Conservation (phyloP, 495 filamentous ascomycete species). For the Ascodesmis nigricans region DNA sequence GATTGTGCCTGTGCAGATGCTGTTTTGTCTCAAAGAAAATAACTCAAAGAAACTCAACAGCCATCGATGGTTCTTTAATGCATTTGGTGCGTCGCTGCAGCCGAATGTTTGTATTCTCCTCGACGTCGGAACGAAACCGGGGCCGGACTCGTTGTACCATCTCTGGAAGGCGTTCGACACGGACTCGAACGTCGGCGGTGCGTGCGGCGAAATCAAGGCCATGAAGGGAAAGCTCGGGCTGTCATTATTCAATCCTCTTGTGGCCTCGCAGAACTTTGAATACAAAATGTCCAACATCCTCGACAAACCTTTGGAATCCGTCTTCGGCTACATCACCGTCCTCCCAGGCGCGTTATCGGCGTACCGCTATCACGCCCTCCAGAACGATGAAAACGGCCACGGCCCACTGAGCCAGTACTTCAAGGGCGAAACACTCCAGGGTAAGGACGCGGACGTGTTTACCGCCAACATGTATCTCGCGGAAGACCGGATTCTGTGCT, state of each 20-base stretch:
- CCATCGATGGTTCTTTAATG: conserved; percentile 99
- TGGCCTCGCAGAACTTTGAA: conserved; percentile 96
- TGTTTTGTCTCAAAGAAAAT: conserved; percentile 96
- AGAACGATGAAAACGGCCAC: conserved; percentile 90
- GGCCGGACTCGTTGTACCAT: conserved; percentile 74
- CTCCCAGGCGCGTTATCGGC: conserved; percentile 84
- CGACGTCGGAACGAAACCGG: conserved; percentile 85
- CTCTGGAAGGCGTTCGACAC: conserved; percentile 98
- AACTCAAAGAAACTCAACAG: conserved; percentile 97
- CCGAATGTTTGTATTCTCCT: conserved; percentile 94
- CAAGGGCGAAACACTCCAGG: conserved; percentile 93
- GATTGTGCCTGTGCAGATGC: conserved; percentile 95
- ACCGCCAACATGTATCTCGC: conserved; percentile 99
- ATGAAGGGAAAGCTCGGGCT: conserved; percentile 69
- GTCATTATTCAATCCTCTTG: conserved; percentile 77
- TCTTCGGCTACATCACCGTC: conserved; percentile 96
- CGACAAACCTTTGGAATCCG: conserved; percentile 89
- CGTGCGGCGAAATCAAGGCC: conserved; percentile 91
- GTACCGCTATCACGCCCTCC: conserved; percentile 88
- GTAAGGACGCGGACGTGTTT: conserved; percentile 93
- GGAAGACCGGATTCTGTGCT: conserved; percentile 96
- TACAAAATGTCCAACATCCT: conserved; percentile 99
- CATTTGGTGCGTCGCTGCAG: conserved; percentile 75
- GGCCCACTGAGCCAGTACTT: conserved; percentile 96
- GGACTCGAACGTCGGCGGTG: conserved; percentile 88